Evolutionary conservation across 805 yeast genomes (phyloP), one percentile per base, ranked within the genome.

Genomic region (Diddensiella caesifluorescens): DNA sequence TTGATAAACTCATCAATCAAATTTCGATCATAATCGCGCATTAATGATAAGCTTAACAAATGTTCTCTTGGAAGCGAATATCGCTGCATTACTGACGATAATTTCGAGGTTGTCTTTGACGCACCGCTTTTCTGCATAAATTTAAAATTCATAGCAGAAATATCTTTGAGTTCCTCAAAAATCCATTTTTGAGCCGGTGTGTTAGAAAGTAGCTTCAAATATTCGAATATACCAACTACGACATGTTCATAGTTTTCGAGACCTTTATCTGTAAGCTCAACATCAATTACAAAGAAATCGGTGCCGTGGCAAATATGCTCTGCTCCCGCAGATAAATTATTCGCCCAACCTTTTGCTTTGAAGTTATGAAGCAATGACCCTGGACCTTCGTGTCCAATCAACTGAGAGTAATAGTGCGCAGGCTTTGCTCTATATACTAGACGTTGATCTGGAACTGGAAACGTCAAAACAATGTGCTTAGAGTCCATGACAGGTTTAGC

Each of bases 321-420:
- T 30, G 76, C 71, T 5, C 95, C 95, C 25, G 88, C 78, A 27
- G 87, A 76, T 39, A 90, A 69, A 13, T 75, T 80, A 51, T 76
- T 82, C 4, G 90, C 95, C 87, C 89, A 84, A 10, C 89, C 83
- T 49, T 73, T 67, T 25, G 65, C 59, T 63, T 87, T 90, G 50
- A 90, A 73, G 49, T 70, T 73, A 42, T 79, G 74, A 26, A 87
- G 68, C 15, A 90, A 60, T 1, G 96, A 87, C 1, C 97, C 97
- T 37, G 80, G 71, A 36, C 92, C 84, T 65, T 90, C 98, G 61
- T 90, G 97, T 30, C 97, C 97, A 36, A 90, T 65, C 40, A 92
- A 68, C 60, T 92, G 97, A 16, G 89, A 76, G 50, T 68, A 73
- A 61, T 87, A 83, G 42, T 72, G 75, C 4, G 75, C 71, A 0